phyloP scores from a whole-genome alignment of 2,329 filamentous ascomycete species.

The Furcasterigmium sp. region DNA sequence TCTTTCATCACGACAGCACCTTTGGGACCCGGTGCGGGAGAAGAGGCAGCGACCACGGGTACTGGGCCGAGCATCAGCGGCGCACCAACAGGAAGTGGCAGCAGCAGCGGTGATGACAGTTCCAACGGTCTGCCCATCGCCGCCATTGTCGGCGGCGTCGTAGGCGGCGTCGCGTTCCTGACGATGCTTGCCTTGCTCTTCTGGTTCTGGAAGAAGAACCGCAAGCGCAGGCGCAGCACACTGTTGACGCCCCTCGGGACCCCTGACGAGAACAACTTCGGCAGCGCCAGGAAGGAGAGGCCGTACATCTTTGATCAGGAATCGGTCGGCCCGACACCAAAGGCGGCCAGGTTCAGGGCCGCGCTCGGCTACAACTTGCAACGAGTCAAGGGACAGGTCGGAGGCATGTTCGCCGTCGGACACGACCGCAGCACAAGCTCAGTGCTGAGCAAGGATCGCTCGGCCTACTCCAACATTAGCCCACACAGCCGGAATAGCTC shows the following conservation, averaged over 20 bases:
- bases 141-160: constrained; percentile 45
- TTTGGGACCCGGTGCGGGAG: constrained; percentile 5
- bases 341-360: constrained; percentile 33
- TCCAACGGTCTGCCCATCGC: constrained; percentile 23
- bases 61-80: neutral
- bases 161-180: constrained; percentile 42
- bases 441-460: constrained; percentile 24
- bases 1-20: constrained; percentile 1
- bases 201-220: constrained; percentile 44
- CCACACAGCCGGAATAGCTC: constrained; percentile 34
- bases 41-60: constrained; percentile 1
- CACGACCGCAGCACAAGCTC: neutral
- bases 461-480: constrained; percentile 9
- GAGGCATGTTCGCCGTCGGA: constrained; percentile 9
- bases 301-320: constrained; percentile 36
- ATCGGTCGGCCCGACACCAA: constrained; percentile 44
- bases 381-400: constrained; percentile 27
- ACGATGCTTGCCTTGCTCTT: constrained; percentile 41
- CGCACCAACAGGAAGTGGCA: neutral
- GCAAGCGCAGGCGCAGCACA: constrained; percentile 39
- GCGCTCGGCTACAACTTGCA: constrained; percentile 29
- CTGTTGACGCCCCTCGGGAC: constrained; percentile 42
- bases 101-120: constrained; percentile 17
- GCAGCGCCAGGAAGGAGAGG: constrained; percentile 16
- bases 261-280: constrained; percentile 16